A percentile compares a stretch with the other conserved stretches of the same genome.
Evolutionary conservation across 2,329 filamentous ascomycete genomes (phyloP).

Genomic region (Stagonosporopsis cucurbitacearum): DNA sequence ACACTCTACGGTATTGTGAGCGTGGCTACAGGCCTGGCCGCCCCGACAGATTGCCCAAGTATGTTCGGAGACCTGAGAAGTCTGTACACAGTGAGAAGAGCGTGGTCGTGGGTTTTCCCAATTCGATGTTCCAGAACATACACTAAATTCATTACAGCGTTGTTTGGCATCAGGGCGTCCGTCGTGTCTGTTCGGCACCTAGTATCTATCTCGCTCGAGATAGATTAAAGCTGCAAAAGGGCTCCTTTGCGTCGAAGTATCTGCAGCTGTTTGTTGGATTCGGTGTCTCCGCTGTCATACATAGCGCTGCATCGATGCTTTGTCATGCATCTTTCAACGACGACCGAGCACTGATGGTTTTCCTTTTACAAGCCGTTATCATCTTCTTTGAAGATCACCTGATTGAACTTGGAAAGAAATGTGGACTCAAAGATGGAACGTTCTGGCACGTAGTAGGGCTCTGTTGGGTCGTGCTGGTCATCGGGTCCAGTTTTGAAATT

Average conservation of each 20-base stretch:
- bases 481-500: conserved; percentile 22
- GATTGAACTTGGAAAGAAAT: conserved; percentile 28
- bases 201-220: conserved; percentile 29
- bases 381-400: conserved; percentile 43
- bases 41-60: conserved; percentile 36
- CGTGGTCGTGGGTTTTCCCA: conserved; percentile 31
- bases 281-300: conserved; percentile 25
- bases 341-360: conserved; percentile 24
- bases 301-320: conserved; percentile 28
- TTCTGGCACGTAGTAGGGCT: conserved; percentile 32
- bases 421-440: conserved; percentile 23
- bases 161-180: conserved; percentile 38
- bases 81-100: conserved; percentile 27
- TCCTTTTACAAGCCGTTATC: conserved; percentile 32
- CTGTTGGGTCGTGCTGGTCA: conserved; percentile 28
- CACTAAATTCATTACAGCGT: background rate
- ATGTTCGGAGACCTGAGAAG: conserved; percentile 29
- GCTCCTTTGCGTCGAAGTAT: conserved; percentile 40
- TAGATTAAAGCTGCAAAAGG: conserved; percentile 28
- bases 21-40: conserved; percentile 25
- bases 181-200: conserved; percentile 27
- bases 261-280: conserved; percentile 39
- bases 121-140: background rate
- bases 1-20: conserved; percentile 11
- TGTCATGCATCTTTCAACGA: conserved; percentile 21